A percentile compares a stretch with the other conserved stretches of the same genome.
Evolutionary conservation across 2,329 filamentous ascomycete genomes (phyloP).

Genomic region (Penicillium sp.): DNA sequence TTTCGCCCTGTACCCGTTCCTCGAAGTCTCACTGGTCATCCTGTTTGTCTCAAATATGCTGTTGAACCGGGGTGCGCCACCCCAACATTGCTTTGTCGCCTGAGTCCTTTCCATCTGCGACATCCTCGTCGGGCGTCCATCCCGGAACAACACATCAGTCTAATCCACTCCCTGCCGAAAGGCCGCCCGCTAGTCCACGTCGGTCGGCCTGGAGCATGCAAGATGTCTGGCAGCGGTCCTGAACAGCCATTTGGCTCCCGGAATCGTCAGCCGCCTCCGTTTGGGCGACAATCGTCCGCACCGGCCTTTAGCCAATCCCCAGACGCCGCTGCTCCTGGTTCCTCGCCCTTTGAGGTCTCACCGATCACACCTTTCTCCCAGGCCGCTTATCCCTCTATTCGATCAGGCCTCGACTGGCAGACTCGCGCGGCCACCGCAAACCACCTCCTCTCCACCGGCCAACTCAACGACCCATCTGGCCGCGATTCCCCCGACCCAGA

Average conservation of each 20-base stretch:
- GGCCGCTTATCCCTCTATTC: constrained; percentile 28
- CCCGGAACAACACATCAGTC: constrained; percentile 45
- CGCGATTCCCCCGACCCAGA: constrained; percentile 50
- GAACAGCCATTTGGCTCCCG: constrained; percentile 44
- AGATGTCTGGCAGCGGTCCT: constrained; percentile 49
- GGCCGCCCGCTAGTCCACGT: constrained; percentile 36
- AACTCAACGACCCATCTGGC: constrained; percentile 14
- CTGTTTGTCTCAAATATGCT: constrained; percentile 38
- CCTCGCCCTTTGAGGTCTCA: constrained; percentile 31
- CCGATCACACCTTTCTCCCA: constrained; percentile 30
- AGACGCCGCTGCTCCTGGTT: constrained; percentile 21
- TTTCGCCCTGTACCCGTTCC: background rate
- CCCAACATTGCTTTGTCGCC: constrained; percentile 44
- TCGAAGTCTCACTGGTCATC: background rate
- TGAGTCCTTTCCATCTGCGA: constrained; percentile 39
- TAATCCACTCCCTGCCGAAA: constrained; percentile 34
- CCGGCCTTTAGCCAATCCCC: constrained; percentile 29
- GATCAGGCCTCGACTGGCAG: constrained; percentile 22
- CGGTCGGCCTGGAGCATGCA: constrained; percentile 42
- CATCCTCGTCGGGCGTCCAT: constrained; percentile 38
- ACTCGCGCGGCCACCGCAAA: constrained; percentile 19
- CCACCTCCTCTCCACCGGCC: constrained; percentile 25
- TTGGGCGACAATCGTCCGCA: constrained; percentile 37
- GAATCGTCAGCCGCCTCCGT: constrained; percentile 33
- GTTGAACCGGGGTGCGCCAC: constrained; percentile 39